phyloP scores from a whole-genome alignment of 805 yeast species.

The Saccharomycopsis sp. region DNA sequence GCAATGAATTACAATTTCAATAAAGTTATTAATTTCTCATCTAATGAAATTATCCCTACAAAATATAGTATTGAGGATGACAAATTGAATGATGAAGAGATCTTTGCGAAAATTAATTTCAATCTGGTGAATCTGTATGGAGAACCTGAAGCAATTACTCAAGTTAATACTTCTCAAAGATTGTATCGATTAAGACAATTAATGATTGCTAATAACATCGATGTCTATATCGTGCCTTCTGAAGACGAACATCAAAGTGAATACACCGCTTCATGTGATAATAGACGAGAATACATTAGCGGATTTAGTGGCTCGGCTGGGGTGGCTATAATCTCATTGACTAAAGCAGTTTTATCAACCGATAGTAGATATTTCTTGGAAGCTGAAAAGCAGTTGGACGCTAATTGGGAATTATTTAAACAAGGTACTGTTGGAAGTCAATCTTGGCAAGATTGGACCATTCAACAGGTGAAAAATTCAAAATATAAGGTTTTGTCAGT shows the following conservation, averaged over 20 bases:
- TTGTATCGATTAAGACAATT: constrained; percentile 34
- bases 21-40: constrained; percentile 15
- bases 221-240: constrained; percentile 48
- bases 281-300: constrained; percentile 47
- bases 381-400: constrained; percentile 51
- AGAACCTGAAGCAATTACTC: not conserved
- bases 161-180: constrained; percentile 31
- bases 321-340: constrained; percentile 49
- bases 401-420: constrained; percentile 50
- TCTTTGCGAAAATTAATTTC: not conserved
- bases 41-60: constrained; percentile 12
- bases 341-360: constrained; percentile 44
- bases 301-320: constrained; percentile 62
- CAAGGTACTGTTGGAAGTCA: constrained; percentile 45
- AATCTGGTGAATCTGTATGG: not conserved
- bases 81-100: constrained; percentile 4
- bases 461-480: constrained; percentile 21
- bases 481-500: constrained; percentile 38
- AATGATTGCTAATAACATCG: constrained; percentile 41
- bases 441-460: constrained; percentile 53
- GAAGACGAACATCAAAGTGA: constrained; percentile 64
- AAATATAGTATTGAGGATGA: constrained; percentile 1
- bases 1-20: constrained; percentile 11
- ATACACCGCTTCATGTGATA: constrained; percentile 47
- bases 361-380: constrained; percentile 58